Conservation (phyloP, 495 filamentous ascomycete genomes). For the Penicillium simplicissimum region DNA sequence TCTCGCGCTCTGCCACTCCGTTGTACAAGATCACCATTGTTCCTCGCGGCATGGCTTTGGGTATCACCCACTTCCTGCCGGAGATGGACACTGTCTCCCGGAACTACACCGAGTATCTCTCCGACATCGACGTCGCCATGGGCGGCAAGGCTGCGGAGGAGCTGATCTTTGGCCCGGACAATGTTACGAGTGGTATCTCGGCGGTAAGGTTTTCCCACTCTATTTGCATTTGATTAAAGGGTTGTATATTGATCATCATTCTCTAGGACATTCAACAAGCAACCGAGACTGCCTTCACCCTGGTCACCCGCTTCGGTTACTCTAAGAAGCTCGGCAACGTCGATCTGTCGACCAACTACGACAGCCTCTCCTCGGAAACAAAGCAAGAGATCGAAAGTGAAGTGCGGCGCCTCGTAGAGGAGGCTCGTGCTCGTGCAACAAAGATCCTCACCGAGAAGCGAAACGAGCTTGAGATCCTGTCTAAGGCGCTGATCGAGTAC, state of each 20-base stretch:
- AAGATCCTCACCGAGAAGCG: constrained; percentile 68
- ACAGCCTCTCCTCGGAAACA: constrained; percentile 79
- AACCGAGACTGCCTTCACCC: constrained; percentile 74
- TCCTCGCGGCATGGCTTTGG: constrained; percentile 80
- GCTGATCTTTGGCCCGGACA: constrained; percentile 81
- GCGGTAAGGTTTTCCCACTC: constrained; percentile 49
- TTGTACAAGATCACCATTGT: constrained; percentile 98
- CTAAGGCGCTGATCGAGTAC: constrained; percentile 88
- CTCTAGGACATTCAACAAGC: constrained; percentile 77
- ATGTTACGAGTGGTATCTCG: constrained; percentile 81
- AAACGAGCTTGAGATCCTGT: constrained; percentile 81
- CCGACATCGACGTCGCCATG: constrained; percentile 77
- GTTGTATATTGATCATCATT: constrained; percentile 10
- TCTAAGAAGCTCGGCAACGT: constrained; percentile 86
- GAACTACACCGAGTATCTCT: constrained; percentile 66
- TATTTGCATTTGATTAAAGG: not conserved
- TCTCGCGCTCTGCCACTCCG: constrained; percentile 67
- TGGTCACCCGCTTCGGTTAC: constrained; percentile 88
- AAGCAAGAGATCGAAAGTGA: constrained; percentile 82
- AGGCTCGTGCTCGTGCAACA: constrained; percentile 71
- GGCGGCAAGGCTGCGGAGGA: constrained; percentile 96
- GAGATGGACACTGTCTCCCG: constrained; percentile 87
- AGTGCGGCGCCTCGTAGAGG: constrained; percentile 81
- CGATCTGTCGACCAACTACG: constrained; percentile 76
- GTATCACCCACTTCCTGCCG: constrained; percentile 79